A percentile compares a stretch with the other conserved stretches of the same genome.
Evolutionary conservation across 768 basidiomycete genomes (phyloP).

Genomic region (Xanthoconium stramineum): DNA sequence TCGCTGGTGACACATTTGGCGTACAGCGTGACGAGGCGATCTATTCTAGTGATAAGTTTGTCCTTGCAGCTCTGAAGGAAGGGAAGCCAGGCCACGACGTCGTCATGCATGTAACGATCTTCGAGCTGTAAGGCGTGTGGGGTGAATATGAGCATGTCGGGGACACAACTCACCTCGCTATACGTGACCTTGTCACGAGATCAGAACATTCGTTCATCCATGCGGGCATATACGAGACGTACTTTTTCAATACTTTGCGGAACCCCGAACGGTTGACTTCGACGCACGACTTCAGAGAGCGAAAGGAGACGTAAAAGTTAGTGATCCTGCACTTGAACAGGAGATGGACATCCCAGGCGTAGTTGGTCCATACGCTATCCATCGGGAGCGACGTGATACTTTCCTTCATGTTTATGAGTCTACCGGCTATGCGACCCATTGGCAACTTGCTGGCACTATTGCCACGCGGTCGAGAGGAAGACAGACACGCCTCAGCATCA

Average conservation of each 20-base stretch:
- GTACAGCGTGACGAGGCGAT: conserved; percentile 67
- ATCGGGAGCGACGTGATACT: conserved; percentile 43
- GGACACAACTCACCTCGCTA: conserved; percentile 44
- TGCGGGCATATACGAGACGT: conserved; percentile 18
- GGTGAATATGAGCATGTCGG: neutral
- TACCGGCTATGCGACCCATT: conserved; percentile 42
- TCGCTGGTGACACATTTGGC: conserved; percentile 80
- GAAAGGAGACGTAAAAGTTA: conserved; percentile 71
- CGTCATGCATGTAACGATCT: conserved; percentile 68
- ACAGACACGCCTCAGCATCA: conserved; percentile 29
- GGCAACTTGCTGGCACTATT: conserved; percentile 33
- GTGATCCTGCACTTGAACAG: conserved; percentile 90
- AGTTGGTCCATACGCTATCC: conserved; percentile 77
- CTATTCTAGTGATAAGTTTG: conserved; percentile 54
- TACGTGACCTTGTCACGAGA: conserved; percentile 78
- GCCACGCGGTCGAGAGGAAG: conserved; percentile 21
- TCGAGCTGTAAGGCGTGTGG: conserved; percentile 51
- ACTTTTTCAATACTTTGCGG: conserved; percentile 95
- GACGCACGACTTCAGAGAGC: conserved; percentile 78
- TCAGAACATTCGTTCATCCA: neutral
- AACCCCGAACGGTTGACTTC: conserved; percentile 93
- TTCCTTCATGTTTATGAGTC: conserved; percentile 49
- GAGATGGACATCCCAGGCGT: conserved; percentile 78
- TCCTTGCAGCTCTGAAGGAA: conserved; percentile 66
- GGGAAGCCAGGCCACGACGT: conserved; percentile 64